phyloP scores from a whole-genome alignment of 176 grass and related monocot species.

The Oryza meridionalis region DNA sequence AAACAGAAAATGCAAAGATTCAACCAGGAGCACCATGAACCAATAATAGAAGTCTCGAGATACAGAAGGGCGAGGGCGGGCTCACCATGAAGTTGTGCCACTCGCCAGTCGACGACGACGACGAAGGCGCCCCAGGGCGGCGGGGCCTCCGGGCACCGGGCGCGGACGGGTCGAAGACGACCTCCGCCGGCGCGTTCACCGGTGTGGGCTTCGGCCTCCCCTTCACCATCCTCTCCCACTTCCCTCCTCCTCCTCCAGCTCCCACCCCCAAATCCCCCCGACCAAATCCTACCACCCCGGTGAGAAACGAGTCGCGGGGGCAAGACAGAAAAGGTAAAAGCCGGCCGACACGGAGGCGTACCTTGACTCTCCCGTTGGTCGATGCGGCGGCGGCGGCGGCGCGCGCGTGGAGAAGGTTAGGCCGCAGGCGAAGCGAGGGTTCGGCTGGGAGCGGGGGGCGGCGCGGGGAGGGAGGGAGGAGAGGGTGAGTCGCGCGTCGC shows the following conservation, averaged over 20 bases:
- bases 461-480: not conserved
- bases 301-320: not conserved
- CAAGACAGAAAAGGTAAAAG: too few relatives aligned
- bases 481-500: too few relatives aligned
- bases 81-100: slow-evolving; percentile 53
- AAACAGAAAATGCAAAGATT: not conserved
- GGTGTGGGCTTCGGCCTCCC: slow-evolving; percentile 44
- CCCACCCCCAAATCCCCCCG: not conserved
- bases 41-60: not conserved
- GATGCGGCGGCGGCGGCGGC: not conserved
- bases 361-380: not conserved
- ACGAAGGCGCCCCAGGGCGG: slow-evolving; percentile 43
- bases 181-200: slow-evolving; percentile 36
- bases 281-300: not conserved
- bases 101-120: slow-evolving; percentile 44
- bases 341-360: not conserved
- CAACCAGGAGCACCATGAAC: not conserved
- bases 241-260: not conserved
- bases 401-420: too few relatives aligned
- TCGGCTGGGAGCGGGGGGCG: not conserved
- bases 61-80: too few relatives aligned
- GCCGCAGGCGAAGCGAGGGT: not conserved
- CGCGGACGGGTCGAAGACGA: slow-evolving; percentile 49
- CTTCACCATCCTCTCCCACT: slow-evolving; percentile 45
- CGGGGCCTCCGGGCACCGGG: slow-evolving; percentile 29